Conservation (phyloP, 2,329 filamentous ascomycete species). For the Dactylonectria macrodidyma region DNA sequence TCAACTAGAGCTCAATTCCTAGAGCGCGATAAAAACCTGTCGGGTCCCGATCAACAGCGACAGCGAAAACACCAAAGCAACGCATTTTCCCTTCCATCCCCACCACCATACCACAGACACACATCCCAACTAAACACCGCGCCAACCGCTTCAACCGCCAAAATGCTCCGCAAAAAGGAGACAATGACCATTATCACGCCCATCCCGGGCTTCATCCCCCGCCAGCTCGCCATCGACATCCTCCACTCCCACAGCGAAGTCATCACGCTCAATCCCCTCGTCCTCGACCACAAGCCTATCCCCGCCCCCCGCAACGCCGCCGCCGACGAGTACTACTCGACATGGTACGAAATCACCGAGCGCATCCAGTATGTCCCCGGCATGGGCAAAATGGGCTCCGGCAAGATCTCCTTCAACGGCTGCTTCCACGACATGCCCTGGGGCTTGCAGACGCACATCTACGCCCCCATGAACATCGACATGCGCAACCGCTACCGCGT, state of each 20-base stretch:
- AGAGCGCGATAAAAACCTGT: not conserved
- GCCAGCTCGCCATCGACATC: conserved; percentile 80
- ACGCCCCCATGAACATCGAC: conserved; percentile 77
- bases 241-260: conserved; percentile 80
- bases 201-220: conserved; percentile 78
- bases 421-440: conserved; percentile 82
- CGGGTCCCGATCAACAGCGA: not conserved
- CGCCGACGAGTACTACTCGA: conserved; percentile 79
- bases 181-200: conserved; percentile 79
- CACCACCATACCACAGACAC: not conserved
- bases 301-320: conserved; percentile 77
- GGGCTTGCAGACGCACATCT: conserved; percentile 80
- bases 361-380: conserved; percentile 79
- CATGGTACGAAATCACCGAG: conserved; percentile 82
- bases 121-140: not conserved
- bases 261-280: conserved; percentile 79
- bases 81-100: not conserved
- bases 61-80: not conserved
- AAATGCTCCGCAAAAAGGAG: conserved; percentile 74
- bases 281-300: conserved; percentile 74
- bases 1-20: too few species aligned
- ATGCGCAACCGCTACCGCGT: conserved; percentile 79
- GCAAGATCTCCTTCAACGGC: conserved; percentile 78
- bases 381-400: conserved; percentile 74
- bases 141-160: conserved; percentile 30